Conservation (phyloP, 2,329 filamentous ascomycete genomes). For the Plenodomus biglobosus region DNA sequence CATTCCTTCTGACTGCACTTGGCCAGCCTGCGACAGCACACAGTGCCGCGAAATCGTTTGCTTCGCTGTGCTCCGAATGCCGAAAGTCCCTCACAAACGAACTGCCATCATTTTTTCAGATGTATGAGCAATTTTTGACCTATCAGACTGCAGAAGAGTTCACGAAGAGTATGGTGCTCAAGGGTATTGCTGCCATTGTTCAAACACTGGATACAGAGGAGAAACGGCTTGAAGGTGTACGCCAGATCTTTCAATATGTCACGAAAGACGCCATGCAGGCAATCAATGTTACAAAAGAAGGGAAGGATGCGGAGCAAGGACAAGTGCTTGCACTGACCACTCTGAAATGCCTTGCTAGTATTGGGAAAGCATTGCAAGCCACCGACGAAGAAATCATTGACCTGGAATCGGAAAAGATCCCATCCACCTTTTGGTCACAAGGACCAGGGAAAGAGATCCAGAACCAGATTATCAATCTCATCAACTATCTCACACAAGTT, state of each 20-base stretch:
- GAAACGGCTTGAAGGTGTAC: conserved; percentile 57
- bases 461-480: conserved; percentile 54
- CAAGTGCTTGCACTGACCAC: conserved; percentile 54
- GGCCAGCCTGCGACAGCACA: conserved; percentile 63
- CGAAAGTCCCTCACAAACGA: conserved; percentile 68
- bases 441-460: conserved; percentile 55
- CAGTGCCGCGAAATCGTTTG: conserved; percentile 74
- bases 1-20: conserved; percentile 72
- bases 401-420: conserved; percentile 56
- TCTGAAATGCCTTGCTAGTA: conserved; percentile 67
- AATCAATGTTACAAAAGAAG: conserved; percentile 35
- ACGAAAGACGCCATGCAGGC: conserved; percentile 59
- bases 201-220: conserved; percentile 67
- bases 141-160: conserved; percentile 64
- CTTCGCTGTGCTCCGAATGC: conserved; percentile 73
- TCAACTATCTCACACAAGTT: conserved; percentile 53
- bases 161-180: conserved; percentile 72
- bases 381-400: conserved; percentile 68
- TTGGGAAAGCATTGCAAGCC: conserved; percentile 72
- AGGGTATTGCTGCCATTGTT: conserved; percentile 73
- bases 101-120: conserved; percentile 67
- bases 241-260: conserved; percentile 63
- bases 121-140: conserved; percentile 67
- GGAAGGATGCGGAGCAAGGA: conserved; percentile 44
- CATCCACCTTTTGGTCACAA: conserved; percentile 52